Evolutionary conservation across 305 asterid species (phyloP).

Genomic region (Fraxinus baroniana): DNA sequence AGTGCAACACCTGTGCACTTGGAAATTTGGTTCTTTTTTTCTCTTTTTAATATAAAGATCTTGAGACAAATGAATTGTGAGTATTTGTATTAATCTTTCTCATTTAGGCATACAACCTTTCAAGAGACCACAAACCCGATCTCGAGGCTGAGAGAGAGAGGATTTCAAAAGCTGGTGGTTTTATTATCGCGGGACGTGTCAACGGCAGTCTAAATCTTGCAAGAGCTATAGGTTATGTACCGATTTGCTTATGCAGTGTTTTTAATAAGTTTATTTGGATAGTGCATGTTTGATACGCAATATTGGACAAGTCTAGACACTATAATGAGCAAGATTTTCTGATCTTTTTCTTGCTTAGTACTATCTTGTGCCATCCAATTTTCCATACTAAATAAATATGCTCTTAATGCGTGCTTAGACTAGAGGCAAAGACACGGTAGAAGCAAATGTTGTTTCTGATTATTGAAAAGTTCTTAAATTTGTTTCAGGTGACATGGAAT

Average conservation of each 20-base stretch:
- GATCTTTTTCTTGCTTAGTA: neutral
- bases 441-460: neutral
- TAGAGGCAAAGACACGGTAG: neutral
- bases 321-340: neutral
- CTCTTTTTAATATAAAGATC: neutral
- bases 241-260: neutral
- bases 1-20: neutral
- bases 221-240: conserved; percentile 76
- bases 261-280: neutral
- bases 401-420: neutral
- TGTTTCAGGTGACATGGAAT: conserved; percentile 92
- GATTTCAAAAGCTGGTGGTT: conserved; percentile 87
- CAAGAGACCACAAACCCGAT: conserved; percentile 95
- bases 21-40: neutral
- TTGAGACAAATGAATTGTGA: conserved; percentile 15
- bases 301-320: neutral
- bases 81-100: conserved; percentile 8
- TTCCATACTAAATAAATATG: neutral
- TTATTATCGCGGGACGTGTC: conserved; percentile 90
- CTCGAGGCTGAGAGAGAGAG: conserved; percentile 89
- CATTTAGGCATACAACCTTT: conserved; percentile 80
- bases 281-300: neutral
- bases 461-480: conserved; percentile 1
- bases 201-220: conserved; percentile 92
- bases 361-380: neutral